A percentile compares a stretch with the other conserved stretches of the same genome.
These are phyloP conservation scores for Colletotrichum magnum DNA, from an alignment of 2,329 filamentous ascomycete species.

Conservation along the genomic window DNA sequence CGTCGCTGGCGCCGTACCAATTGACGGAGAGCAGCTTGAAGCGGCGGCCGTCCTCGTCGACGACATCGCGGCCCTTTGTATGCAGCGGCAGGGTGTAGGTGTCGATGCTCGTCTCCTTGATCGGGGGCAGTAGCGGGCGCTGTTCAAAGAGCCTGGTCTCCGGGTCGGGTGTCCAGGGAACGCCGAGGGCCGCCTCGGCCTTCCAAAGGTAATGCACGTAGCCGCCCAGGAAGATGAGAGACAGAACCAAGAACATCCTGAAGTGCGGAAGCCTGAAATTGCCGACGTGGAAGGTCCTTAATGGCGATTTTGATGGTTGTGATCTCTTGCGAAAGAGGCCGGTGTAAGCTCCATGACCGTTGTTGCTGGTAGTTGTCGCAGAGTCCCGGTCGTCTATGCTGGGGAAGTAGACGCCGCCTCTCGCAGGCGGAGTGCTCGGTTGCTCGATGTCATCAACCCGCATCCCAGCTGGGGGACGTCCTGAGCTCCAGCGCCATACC, in stretches of 20 bases:
- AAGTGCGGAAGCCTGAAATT: constrained; percentile 38
- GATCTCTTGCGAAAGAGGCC: constrained; percentile 35
- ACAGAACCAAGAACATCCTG: constrained; percentile 55
- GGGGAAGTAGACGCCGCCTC: constrained; percentile 39
- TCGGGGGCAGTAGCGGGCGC: constrained; percentile 61
- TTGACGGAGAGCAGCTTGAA: constrained; percentile 77
- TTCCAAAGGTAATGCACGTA: constrained; percentile 59
- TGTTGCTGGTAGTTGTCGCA: constrained; percentile 19
- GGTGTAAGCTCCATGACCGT: constrained; percentile 38
- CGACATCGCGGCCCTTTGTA: constrained; percentile 71
- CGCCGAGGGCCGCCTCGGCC: constrained; percentile 58
- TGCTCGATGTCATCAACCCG: constrained; percentile 40
- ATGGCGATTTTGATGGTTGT: constrained; percentile 6
- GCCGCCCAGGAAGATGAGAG: constrained; percentile 53
- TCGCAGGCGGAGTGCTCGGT: constrained; percentile 38
- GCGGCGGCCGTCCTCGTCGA: constrained; percentile 69
- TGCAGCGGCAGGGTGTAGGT: constrained; percentile 70
- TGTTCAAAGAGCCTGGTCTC: constrained; percentile 62
- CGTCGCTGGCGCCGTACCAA: constrained; percentile 80
- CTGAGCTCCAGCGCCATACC: constrained; percentile 40
- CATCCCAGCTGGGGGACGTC: constrained; percentile 33
- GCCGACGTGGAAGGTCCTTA: constrained; percentile 32
- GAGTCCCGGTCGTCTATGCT: constrained; percentile 33
- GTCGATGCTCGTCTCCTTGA: constrained; percentile 58
- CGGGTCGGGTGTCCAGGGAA: constrained; percentile 65